Base-by-base conservation (phyloP, 257 asterid species). In the Lantana camara region DNA sequence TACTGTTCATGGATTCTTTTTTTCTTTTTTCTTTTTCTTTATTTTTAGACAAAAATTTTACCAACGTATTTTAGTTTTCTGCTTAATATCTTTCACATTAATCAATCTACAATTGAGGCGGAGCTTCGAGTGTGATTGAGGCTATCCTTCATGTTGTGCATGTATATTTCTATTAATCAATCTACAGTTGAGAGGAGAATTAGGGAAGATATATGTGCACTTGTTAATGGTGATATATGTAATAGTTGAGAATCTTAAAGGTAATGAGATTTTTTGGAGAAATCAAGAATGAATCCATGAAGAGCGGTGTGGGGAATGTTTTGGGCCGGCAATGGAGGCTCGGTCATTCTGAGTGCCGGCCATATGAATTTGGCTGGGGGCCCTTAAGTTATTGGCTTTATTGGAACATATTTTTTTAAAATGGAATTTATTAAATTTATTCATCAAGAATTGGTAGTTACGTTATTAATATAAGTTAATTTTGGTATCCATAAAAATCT, bases 271-370 rank as follows among this genome's bases (percentile, higher is more conserved):
- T 27, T 2, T 8, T 48, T 20, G 56, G 21, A 61, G 66, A 55
- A 61, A 64, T 59, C 30, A 38, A 67, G 67, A 57, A 42, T 24
- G 29, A 17, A 35, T 35, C 32, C 5, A 27, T 27, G 40, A 35
- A 35, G 40, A 50, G 19, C 50, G 55, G 35, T 50, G 4, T 20
- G 27, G 53, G 52, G 79, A 69, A 53, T 63, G 75, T 80, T 52
- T 60, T 84, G n/a, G 89, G 91, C 83, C 89, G 89, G 86, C 88
- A 74, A 63, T 27, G 50, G 49, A 46, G 75, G 55, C 72, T 65
- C 74, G 84, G 84, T 19, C 87, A 74, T 64, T 35, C 16, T 80
- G n/a, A n/a, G n/a, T n/a, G 90, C 87, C 88, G 85, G 95, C 93
- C 35, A 72, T 29, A 66, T 70, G 63, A 69, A 35, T 37, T 63